Evolutionary conservation across 305 asterid genomes (phyloP).

Genomic region (Solanum chacoense): DNA sequence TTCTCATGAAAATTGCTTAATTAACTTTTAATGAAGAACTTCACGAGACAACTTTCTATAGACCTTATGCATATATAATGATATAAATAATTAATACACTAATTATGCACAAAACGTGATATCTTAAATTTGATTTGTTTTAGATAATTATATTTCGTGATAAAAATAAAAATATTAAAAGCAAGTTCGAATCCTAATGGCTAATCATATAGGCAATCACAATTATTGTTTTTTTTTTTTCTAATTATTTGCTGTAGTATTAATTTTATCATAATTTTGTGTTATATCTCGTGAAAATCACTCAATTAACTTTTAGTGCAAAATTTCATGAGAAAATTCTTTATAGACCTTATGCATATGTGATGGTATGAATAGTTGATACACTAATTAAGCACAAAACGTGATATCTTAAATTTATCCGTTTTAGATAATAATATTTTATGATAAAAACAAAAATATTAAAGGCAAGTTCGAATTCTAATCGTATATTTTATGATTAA

Average conservation of each 20-base stretch:
- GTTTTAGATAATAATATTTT: not conserved
- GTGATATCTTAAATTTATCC: not conserved
- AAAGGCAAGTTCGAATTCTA: not conserved
- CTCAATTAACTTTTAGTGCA: not conserved
- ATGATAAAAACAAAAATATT: not conserved
- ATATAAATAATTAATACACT: not conserved
- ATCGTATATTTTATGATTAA: not conserved
- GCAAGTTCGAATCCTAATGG: not conserved
- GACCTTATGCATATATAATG: no score
- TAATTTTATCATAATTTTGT: not conserved
- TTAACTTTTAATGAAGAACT: not conserved
- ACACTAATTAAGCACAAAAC: not conserved
- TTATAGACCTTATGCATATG: not conserved
- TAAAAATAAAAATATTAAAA: not conserved
- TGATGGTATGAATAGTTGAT: not conserved
- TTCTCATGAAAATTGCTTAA: not conserved
- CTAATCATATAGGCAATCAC: not conserved
- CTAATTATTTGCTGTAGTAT: not conserved
- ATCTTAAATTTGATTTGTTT: not conserved
- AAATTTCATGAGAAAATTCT: not conserved
- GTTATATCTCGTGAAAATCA: not conserved
- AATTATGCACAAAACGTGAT: not conserved
- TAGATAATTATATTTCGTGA: not conserved
- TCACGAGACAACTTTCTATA: no score
- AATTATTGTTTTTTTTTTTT: not conserved